A percentile compares a stretch with the other conserved stretches of the same genome.
These are phyloP conservation scores for Puccinellia tenuiflora DNA, from an alignment of 176 grass and related monocot species.

Conservation along the genomic window DNA sequence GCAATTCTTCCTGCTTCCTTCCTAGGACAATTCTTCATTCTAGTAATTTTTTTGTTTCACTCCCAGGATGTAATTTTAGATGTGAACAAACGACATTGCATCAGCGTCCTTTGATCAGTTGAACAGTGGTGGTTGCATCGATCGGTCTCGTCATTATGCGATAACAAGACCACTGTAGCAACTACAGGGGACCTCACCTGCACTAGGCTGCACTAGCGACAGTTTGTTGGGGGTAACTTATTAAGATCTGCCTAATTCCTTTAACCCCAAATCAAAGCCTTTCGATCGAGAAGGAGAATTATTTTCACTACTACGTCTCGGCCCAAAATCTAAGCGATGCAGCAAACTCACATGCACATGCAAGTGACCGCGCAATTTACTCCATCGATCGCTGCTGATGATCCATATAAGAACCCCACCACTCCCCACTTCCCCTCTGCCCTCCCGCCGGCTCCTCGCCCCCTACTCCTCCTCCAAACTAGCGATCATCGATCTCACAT, in stretches of 20 bases:
- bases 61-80: not conserved
- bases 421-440: not conserved
- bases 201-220: conserved; percentile 25
- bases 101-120: conserved; percentile 17
- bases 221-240: conserved; percentile 23
- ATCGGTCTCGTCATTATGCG: conserved; percentile 32
- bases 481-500: not conserved
- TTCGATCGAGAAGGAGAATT: not conserved
- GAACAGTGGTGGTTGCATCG: conserved; percentile 29
- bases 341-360: conserved; percentile 76
- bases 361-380: conserved; percentile 6
- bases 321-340: conserved; percentile 43
- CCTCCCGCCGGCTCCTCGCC: not conserved
- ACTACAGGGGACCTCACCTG: conserved; percentile 1
- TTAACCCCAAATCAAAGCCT: conserved; percentile 22
- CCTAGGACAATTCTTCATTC: not conserved
- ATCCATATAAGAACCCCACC: conserved; percentile 42
- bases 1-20: not conserved
- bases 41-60: not conserved
- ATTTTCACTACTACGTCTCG: not conserved
- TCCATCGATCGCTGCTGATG: not conserved
- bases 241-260: conserved; percentile 28
- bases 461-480: not conserved
- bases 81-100: not conserved
- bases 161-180: conserved; percentile 16